Base-by-base conservation (phyloP, 2,329 filamentous ascomycete species). In the Arthrobotrys conoides region DNA sequence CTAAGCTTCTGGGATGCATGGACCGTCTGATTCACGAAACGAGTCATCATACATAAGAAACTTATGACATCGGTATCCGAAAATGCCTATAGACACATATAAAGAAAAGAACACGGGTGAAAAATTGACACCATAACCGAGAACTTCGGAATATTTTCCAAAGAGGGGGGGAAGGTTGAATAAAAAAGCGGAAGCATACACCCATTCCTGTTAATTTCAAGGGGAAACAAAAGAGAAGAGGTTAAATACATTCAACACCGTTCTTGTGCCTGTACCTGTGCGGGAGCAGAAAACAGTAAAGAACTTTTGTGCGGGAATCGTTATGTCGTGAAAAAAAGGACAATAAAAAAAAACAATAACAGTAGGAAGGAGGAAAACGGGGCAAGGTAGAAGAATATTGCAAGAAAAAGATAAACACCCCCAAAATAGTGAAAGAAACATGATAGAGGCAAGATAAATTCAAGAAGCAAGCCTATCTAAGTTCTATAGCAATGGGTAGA, bases 161-260 rank as follows among this genome's bases (percentile, higher is more conserved):
- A 66, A 64, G 49, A 41, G 59, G 49, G 30, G 14, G 5, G 41
- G 64, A 22, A 38, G 38, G n/a, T 46, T 2, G 44, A 4, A 20
- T 16, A 16, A 20, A 46, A 20, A 69, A 72, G 57, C 61, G 33
- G 53, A 65, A 48, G 38, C 49, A 61, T 71, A 57, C 30, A 67
- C 68, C 53, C 53, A 57, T 68, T 65, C 53, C 55, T 68, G 72
- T 68, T 49, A 61, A 41, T 33, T 24, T 12, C 20, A 59, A n/a
- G 22, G 67, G 57, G 49, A 67, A 67, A 46, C 51, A 77, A 59
- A 33, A 24, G 33, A 71, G 30, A 68, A 55, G 22, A 63, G 24
- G 65, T 70, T 76, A 77, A 77, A 71, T 67, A 71, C 73, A 77
- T 71, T 71, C 61, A 77, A 77, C 73, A 79, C 76, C 70, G 48